Conservation (phyloP, 2,329 filamentous ascomycete species). For the Penicillium sclerotigenum region DNA sequence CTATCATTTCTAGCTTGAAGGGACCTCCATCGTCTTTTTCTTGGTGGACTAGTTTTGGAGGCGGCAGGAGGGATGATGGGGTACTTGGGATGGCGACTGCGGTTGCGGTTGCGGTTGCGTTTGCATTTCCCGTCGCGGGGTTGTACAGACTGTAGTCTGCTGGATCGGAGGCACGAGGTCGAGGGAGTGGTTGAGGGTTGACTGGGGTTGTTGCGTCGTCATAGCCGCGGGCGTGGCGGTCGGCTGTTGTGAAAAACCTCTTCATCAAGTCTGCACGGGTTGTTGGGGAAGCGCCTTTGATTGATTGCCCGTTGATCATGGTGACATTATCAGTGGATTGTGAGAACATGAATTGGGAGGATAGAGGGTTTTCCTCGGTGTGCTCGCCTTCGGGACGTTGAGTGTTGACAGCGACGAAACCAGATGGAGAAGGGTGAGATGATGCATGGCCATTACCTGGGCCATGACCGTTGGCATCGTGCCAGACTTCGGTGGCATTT, state of each 20-base stretch:
- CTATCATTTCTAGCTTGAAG: conserved; percentile 64
- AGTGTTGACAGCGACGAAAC: conserved; percentile 60
- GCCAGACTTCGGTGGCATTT: conserved; percentile 39
- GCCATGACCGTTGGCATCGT: conserved; percentile 33
- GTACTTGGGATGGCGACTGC: conserved; percentile 56
- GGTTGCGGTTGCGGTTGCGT: conserved; percentile 42
- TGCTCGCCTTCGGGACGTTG: conserved; percentile 41
- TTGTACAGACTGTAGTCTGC: conserved; percentile 42
- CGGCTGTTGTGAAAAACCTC: conserved; percentile 60
- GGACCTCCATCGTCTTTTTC: conserved; percentile 58
- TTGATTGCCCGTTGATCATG: conserved; percentile 47
- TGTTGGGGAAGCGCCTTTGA: conserved; percentile 55
- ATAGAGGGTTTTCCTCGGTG: conserved; percentile 30
- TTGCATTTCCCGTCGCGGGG: conserved; percentile 40
- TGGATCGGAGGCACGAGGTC: conserved; percentile 34
- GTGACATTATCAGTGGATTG: conserved; percentile 47
- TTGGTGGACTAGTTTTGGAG: conserved; percentile 43
- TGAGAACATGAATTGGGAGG: conserved; percentile 41
- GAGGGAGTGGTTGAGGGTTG: conserved; percentile 30
- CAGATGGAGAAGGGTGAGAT: conserved; percentile 47
- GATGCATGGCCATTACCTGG: conserved; percentile 24
- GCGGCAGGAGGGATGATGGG: conserved; percentile 52
- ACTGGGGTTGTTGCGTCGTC: conserved; percentile 29
- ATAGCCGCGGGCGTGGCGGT: conserved; percentile 47
- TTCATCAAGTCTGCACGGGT: conserved; percentile 60